Base-by-base conservation (phyloP, 805 yeast species). In the Schwanniomyces occidentalis region DNA sequence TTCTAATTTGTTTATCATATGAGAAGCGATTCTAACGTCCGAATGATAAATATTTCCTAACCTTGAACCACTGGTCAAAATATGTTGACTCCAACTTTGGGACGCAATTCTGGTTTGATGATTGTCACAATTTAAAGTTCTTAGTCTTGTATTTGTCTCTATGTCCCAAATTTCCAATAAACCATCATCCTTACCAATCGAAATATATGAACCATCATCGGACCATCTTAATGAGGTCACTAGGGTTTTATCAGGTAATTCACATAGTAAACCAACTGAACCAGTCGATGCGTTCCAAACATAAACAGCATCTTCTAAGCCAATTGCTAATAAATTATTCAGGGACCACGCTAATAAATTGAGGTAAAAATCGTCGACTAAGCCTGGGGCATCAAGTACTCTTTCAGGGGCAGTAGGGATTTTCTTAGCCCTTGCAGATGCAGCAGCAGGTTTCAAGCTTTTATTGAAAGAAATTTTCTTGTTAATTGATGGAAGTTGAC, bases 381-480 rank as follows among this genome's bases (percentile, higher is more conserved):
- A 73, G 0, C 96, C 96, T 0, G 99, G 99, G 0, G 98, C 99
- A 63, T 93, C 99, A 25, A 93, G 69, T 1, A 93, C 95, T 44
- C 95, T 75, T 45, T 87, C 96, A 1, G 99, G 98, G 21, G 87
- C 85, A 0, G 87, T 78, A 16, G 95, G 87, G 30, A 93, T 73
- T 48, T 80, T 82, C 46, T 95, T 78, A 31, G 86, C 76, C 49
- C 89, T 69, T 12, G 85, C 80, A 23, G 79, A 71, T 4, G 83
- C 85, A 17, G 74, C 68, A 8, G 73, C 63, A 0, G 80, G 73
- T 8, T 69, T 62, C 29, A 65, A 51, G 23, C 65, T 54, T 31
- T 60, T 59, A 29, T 48, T 49, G 52, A 39, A 55, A 41, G 42
- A 34, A 36, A 30, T 36, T 44, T 46, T 30, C 46, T 25, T 45